Conservation (phyloP, 164 flowering plant genomes). For the Umbellularia californica region DNA sequence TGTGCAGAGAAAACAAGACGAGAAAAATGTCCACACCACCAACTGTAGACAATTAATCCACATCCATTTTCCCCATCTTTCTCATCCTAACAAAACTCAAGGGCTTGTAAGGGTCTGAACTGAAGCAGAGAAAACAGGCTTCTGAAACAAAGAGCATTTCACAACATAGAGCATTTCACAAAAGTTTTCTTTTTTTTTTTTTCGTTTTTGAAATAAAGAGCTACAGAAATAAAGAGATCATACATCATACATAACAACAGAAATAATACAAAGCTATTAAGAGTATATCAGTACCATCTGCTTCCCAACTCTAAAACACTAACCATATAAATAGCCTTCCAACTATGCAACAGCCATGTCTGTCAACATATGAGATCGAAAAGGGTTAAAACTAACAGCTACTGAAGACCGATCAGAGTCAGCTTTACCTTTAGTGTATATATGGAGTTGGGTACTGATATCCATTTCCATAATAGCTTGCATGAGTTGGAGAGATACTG, state of each 20-base stretch:
- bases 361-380: background rate
- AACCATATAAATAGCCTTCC: background rate
- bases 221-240: too few relatives aligned
- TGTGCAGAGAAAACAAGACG: too few relatives aligned
- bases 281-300: background rate
- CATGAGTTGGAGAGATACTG: slow-evolving; percentile 59
- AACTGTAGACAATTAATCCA: too few relatives aligned
- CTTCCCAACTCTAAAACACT: slow-evolving; percentile 2
- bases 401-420: slow-evolving; percentile 11
- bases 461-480: slow-evolving; percentile 73
- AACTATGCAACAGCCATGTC: background rate
- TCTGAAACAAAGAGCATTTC: too few relatives aligned
- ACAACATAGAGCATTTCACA: too few relatives aligned
- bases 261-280: background rate
- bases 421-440: slow-evolving; percentile 49
- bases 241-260: background rate
- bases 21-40: too few relatives aligned
- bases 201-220: too few relatives aligned
- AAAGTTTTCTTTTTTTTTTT: too few relatives aligned
- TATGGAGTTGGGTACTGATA: slow-evolving; percentile 84
- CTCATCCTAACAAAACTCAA: too few relatives aligned
- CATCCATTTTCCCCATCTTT: too few relatives aligned
- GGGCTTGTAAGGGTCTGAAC: too few relatives aligned
- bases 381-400: slow-evolving; percentile 1
- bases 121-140: too few relatives aligned